phyloP scores from a whole-genome alignment of 106 monocot genomes.

The Phalaenopsis equestris region DNA sequence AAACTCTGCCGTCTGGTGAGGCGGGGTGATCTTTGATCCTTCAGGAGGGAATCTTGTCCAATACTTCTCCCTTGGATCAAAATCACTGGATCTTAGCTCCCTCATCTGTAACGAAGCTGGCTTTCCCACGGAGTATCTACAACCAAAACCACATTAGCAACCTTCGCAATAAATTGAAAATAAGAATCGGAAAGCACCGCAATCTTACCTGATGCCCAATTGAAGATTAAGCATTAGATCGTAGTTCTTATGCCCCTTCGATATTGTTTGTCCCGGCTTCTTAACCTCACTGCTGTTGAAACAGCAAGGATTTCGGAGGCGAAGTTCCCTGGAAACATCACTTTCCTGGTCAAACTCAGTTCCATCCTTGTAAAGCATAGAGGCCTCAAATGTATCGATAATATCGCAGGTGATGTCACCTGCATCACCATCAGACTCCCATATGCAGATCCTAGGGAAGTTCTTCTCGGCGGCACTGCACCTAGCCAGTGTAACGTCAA shows the following conservation, averaged over 20 bases:
- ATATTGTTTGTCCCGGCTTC: slow-evolving; percentile 61
- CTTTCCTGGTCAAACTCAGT: neutral
- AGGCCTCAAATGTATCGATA: slow-evolving; percentile 53
- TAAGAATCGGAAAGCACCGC: neutral
- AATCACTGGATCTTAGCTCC: slow-evolving; percentile 49
- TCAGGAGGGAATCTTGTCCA: slow-evolving; percentile 93
- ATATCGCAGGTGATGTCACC: slow-evolving; percentile 85
- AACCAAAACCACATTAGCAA: slow-evolving; percentile 7
- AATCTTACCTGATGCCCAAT: slow-evolving; percentile 43
- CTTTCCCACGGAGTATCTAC: slow-evolving; percentile 72
- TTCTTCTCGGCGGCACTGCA: slow-evolving; percentile 23
- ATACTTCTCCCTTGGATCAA: slow-evolving; percentile 75
- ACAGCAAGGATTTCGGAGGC: slow-evolving; percentile 26
- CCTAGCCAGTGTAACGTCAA: slow-evolving; percentile 13
- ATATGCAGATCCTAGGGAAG: slow-evolving; percentile 76
- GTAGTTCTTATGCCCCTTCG: slow-evolving; percentile 79
- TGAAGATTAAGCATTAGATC: slow-evolving; percentile 81
- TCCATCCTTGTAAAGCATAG: slow-evolving; percentile 37
- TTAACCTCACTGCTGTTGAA: slow-evolving; percentile 33
- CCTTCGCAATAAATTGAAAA: neutral
- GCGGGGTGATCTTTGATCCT: slow-evolving; percentile 82
- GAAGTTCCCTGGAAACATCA: neutral
- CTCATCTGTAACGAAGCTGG: slow-evolving; percentile 34
- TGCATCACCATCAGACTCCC: slow-evolving; percentile 74
- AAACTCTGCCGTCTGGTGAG: slow-evolving; percentile 71